These are phyloP conservation scores for Capronia epimyces DNA, from an alignment of 2,329 filamentous ascomycete species.

Conservation along the genomic window DNA sequence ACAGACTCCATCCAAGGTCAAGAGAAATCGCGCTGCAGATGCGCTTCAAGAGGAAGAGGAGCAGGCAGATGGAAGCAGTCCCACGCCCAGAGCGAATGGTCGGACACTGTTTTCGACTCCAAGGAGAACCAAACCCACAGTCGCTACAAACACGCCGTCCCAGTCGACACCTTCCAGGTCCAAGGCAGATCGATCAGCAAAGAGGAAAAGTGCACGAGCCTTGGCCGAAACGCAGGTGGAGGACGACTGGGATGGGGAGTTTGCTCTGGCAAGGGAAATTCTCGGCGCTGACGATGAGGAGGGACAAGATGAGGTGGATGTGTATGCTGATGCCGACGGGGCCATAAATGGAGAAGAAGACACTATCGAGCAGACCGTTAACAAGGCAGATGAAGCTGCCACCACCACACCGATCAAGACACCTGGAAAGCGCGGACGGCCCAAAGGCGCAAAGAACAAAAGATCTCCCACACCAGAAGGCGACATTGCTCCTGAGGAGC, in stretches of 20 bases:
- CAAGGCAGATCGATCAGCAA: constrained; percentile 77
- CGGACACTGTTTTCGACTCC: constrained; percentile 40
- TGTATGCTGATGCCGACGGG: constrained; percentile 28
- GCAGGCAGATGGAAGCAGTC: constrained; percentile 15
- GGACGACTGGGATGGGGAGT: constrained; percentile 57
- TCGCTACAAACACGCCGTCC: neutral
- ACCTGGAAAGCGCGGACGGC: constrained; percentile 53
- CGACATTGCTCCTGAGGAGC: constrained; percentile 78
- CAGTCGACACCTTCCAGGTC: constrained; percentile 56
- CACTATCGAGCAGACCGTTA: constrained; percentile 29
- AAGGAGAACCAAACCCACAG: constrained; percentile 31
- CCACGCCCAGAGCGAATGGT: constrained; percentile 30
- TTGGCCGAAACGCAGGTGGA: constrained; percentile 72
- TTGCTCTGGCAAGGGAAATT: constrained; percentile 65
- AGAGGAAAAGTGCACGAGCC: constrained; percentile 73
- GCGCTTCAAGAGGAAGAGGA: constrained; percentile 15
- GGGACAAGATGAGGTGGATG: constrained; percentile 31
- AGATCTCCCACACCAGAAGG: constrained; percentile 73
- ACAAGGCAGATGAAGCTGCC: constrained; percentile 32
- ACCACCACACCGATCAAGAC: constrained; percentile 43
- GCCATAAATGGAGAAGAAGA: constrained; percentile 14
- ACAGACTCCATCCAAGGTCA: constrained; percentile 22
- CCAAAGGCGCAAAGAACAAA: constrained; percentile 53
- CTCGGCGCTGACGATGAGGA: constrained; percentile 47
- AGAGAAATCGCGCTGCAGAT: constrained; percentile 11